A percentile compares a stretch with the other conserved stretches of the same genome.
Conservation (phyloP, 2,329 filamentous ascomycete species). For the Aspergillus pseudoviridinutans region DNA sequence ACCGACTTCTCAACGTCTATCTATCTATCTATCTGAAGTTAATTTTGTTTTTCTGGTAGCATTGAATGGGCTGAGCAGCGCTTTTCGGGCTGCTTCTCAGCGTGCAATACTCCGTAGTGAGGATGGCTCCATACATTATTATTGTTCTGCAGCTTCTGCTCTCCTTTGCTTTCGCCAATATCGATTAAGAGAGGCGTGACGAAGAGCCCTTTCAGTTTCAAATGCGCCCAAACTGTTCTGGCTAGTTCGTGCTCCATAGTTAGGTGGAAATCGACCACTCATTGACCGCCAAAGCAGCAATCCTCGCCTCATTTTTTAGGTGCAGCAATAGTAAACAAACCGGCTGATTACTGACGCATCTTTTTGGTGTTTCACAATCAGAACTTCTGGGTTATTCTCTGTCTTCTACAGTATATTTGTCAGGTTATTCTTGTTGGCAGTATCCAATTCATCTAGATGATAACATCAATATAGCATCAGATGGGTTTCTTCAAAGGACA, state of each 20-base stretch:
- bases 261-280: constrained; percentile 5
- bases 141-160: not conserved
- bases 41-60: not conserved
- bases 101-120: not conserved
- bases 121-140: not conserved
- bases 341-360: not conserved
- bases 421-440: too few species aligned
- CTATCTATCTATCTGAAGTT: not conserved
- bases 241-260: not conserved
- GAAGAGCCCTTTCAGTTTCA: not conserved
- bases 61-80: not conserved
- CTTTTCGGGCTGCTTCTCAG: not conserved
- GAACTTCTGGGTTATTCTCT: too few species aligned
- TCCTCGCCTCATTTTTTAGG: constrained; percentile 16
- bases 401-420: too few species aligned
- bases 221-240: not conserved
- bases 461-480: not conserved
- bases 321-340: constrained; percentile 1
- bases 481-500: not conserved
- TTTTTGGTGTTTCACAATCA: not conserved
- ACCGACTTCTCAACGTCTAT: too few species aligned
- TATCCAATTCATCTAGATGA: too few species aligned
- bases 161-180: not conserved
- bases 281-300: constrained; percentile 15
- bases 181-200: not conserved